These are phyloP conservation scores for Isatis tinctoria DNA, from an alignment of 345 rosid species.

Conservation along the genomic window DNA sequence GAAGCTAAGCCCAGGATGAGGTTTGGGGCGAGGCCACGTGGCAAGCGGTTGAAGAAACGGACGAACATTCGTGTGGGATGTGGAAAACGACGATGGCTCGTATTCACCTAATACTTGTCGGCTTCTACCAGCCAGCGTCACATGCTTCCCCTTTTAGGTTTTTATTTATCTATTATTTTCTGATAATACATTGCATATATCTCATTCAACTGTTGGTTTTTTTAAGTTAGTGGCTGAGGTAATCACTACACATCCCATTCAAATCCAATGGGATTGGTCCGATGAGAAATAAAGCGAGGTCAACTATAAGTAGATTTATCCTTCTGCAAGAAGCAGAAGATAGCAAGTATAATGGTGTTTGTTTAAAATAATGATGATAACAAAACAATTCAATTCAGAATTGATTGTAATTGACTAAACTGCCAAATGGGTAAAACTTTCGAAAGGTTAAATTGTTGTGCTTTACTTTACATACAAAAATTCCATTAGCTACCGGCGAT, in stretches of 20 bases:
- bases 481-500: conserved; percentile 8
- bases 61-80: conserved; percentile 35
- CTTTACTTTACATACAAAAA: conserved; percentile 12
- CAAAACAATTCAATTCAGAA: background rate
- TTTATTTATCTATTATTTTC: background rate
- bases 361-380: background rate
- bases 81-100: conserved; percentile 30
- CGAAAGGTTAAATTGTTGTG: background rate
- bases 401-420: background rate
- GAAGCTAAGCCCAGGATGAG: background rate
- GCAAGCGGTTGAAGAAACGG: conserved; percentile 13
- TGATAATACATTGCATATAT: background rate
- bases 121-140: conserved; percentile 27
- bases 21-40: background rate
- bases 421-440: background rate
- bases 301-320: conserved; percentile 17
- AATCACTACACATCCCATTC: conserved; percentile 25
- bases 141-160: conserved; percentile 21
- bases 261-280: conserved; percentile 17
- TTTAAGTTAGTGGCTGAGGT: conserved; percentile 27
- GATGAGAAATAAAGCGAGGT: background rate
- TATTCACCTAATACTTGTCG: conserved; percentile 35
- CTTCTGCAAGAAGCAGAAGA: background rate
- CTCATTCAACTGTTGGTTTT: background rate
- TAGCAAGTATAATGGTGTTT: background rate